Percentiles rank a stretch among this genome's conserved stretches.
phyloP scores from a whole-genome alignment of 345 rosid species.

The Syzygium jambos region DNA sequence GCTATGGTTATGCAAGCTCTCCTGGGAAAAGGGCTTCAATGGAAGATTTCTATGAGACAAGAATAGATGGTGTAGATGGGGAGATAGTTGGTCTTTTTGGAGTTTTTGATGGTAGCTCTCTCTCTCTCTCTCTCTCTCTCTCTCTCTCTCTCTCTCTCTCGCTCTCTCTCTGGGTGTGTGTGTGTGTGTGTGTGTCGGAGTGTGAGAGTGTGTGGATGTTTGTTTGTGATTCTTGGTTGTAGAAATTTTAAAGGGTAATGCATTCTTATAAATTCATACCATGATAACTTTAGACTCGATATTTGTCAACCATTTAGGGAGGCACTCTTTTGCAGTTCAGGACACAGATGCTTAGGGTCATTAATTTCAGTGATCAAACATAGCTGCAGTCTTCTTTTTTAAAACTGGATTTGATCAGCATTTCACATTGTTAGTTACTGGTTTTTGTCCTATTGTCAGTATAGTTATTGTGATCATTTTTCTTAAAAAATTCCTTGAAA shows the following conservation, averaged over 20 bases:
- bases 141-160: neutral
- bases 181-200: neutral
- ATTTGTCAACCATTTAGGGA: neutral
- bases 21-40: constrained; percentile 95
- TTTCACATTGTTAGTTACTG: neutral
- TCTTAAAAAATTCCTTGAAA: neutral
- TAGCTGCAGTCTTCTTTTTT: neutral
- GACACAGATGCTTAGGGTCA: neutral
- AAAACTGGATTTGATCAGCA: neutral
- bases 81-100: constrained; percentile 97
- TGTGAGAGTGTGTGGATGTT: neutral
- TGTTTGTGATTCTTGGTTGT: neutral
- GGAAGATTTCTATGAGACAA: constrained; percentile 98
- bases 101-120: constrained; percentile 84
- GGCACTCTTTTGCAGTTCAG: neutral
- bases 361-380: neutral
- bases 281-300: neutral
- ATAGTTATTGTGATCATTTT: neutral
- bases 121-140: constrained; percentile 7
- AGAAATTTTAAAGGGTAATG: neutral
- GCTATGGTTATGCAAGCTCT: constrained; percentile 98
- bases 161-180: too few relatives aligned
- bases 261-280: neutral
- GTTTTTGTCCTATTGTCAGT: neutral
- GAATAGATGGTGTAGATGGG: constrained; percentile 88